phyloP scores from a whole-genome alignment of 345 rosid genomes.

The Excoecaria agallocha region DNA sequence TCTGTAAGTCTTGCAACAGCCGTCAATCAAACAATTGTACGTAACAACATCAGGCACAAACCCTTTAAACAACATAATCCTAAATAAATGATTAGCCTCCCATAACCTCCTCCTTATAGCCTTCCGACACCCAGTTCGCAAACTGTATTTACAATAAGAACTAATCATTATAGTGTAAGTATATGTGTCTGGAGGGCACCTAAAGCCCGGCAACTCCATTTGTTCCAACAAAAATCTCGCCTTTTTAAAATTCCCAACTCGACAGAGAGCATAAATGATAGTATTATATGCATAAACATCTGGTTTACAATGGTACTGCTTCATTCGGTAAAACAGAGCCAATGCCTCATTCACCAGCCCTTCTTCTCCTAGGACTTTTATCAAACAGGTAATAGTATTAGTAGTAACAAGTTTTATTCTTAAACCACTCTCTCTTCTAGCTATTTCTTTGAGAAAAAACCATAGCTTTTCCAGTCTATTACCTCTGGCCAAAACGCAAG shows the following conservation, averaged over 20 bases:
- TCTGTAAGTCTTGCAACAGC: constrained; percentile 72
- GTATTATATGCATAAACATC: constrained; percentile 80
- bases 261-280: constrained; percentile 64
- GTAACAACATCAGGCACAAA: constrained; percentile 81
- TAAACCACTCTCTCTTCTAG: constrained; percentile 16
- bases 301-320: constrained; percentile 64
- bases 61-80: constrained; percentile 76
- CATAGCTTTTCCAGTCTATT: constrained; percentile 52
- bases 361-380: constrained; percentile 89
- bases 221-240: constrained; percentile 68
- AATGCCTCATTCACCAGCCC: constrained; percentile 74
- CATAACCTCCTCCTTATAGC: constrained; percentile 77
- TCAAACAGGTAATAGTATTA: constrained; percentile 72
- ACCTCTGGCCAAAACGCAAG: constrained; percentile 60
- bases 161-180: constrained; percentile 76
- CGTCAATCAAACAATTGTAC: constrained; percentile 84
- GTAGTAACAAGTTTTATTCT: constrained; percentile 34
- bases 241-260: constrained; percentile 75
- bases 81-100: constrained; percentile 85
- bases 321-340: constrained; percentile 66
- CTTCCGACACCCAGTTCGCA: constrained; percentile 82
- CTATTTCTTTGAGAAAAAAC: constrained; percentile 63
- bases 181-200: constrained; percentile 61
- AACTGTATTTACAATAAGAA: constrained; percentile 64
- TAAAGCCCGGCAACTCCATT: constrained; percentile 84